phyloP scores from a whole-genome alignment of 2,329 filamentous ascomycete species.

The Pseudogymnoascus sp. region DNA sequence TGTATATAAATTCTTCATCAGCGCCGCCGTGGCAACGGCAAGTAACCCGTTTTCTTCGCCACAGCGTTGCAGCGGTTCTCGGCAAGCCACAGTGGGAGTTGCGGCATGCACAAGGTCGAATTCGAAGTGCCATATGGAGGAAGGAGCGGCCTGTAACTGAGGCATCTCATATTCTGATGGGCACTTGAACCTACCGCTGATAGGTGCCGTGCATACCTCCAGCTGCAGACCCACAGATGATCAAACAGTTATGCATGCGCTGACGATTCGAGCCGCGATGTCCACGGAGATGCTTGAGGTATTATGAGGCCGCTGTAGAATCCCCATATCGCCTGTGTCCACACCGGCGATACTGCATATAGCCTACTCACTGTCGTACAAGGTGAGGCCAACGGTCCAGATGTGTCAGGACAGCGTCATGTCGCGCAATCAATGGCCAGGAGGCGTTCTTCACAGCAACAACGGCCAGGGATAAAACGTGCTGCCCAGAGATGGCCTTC shows the following conservation, averaged over 20 bases:
- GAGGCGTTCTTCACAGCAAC: background rate
- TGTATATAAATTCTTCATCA: conserved; percentile 4
- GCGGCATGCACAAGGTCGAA: background rate
- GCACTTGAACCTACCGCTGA: background rate
- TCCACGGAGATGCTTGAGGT: background rate
- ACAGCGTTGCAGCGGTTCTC: background rate
- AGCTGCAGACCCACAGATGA: conserved; percentile 3
- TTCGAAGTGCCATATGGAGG: background rate
- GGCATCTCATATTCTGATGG: background rate
- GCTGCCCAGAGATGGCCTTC: background rate
- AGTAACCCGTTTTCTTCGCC: background rate
- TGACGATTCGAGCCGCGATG: conserved; percentile 6
- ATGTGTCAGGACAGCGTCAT: background rate
- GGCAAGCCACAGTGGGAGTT: background rate
- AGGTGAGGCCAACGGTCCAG: background rate
- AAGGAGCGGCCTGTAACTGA: background rate
- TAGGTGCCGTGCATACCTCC: background rate
- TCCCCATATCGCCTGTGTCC: background rate
- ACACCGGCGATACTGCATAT: background rate
- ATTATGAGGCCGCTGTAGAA: background rate
- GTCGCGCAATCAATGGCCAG: background rate
- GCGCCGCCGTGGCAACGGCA: background rate
- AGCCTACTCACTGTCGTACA: background rate
- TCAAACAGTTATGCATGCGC: conserved; percentile 6
- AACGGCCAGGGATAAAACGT: background rate